Evolutionary conservation across 768 basidiomycete genomes (phyloP).

Genomic region (Mycena capillaripes): DNA sequence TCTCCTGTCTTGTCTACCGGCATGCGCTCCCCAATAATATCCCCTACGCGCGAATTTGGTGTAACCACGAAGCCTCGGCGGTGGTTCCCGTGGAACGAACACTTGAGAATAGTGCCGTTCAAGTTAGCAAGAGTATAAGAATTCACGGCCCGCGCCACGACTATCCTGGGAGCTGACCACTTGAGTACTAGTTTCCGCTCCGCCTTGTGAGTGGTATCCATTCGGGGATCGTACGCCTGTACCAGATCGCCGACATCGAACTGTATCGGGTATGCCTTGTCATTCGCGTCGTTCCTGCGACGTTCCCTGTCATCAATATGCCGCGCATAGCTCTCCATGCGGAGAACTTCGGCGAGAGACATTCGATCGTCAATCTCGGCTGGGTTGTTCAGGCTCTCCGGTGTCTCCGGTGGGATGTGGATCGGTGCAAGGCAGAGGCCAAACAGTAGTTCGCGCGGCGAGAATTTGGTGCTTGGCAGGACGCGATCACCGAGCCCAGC

Average conservation of each 20-base stretch:
- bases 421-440: background rate
- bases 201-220: slow-evolving; percentile 1
- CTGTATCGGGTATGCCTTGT: background rate
- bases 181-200: background rate
- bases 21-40: slow-evolving; percentile 11
- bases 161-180: slow-evolving; percentile 3
- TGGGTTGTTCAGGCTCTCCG: background rate
- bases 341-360: background rate
- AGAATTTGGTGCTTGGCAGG: background rate
- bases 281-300: background rate
- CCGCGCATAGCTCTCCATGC: background rate
- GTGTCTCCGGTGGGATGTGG: slow-evolving; percentile 1
- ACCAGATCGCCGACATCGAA: background rate
- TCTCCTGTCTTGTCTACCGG: slow-evolving; percentile 3
- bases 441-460: background rate
- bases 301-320: slow-evolving; percentile 4
- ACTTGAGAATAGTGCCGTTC: background rate
- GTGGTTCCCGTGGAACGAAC: slow-evolving; percentile 10
- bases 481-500: background rate
- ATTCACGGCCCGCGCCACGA: background rate
- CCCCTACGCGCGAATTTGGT: slow-evolving; percentile 1
- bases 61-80: slow-evolving; percentile 4
- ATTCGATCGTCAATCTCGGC: background rate
- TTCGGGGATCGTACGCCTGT: background rate
- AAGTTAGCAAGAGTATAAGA: slow-evolving; percentile 3